A percentile compares a stretch with the other conserved stretches of the same genome.
Conservation (phyloP, 1,139 yeast genomes). For the Pneumocystis murina region DNA sequence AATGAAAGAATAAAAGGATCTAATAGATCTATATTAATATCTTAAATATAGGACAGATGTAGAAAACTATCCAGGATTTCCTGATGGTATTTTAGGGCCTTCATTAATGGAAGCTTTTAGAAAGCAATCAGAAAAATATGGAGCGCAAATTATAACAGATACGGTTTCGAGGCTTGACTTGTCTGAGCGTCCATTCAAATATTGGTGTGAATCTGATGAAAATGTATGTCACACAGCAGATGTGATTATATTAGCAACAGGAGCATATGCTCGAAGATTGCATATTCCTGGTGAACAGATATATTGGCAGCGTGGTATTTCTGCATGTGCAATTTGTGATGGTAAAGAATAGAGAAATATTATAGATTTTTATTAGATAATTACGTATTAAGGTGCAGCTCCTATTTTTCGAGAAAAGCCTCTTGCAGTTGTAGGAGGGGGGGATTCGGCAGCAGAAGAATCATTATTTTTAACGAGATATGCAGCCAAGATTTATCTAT, state of each 20-base stretch:
- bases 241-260: constrained; percentile 84
- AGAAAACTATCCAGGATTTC: constrained; percentile 97
- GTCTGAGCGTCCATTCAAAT: constrained; percentile 74
- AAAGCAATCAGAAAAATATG: constrained; percentile 69
- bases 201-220: constrained; percentile 81
- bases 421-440: constrained; percentile 93
- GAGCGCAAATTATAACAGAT: constrained; percentile 86
- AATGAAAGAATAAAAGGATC: constrained; percentile 19
- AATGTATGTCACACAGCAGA: constrained; percentile 65
- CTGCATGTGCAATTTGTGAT: constrained; percentile 98
- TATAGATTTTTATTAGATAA: neutral
- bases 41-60: constrained; percentile 27
- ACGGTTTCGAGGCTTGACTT: constrained; percentile 84
- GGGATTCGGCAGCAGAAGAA: constrained; percentile 98
- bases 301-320: constrained; percentile 97
- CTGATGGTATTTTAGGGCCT: constrained; percentile 77
- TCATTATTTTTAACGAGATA: constrained; percentile 91
- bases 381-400: constrained; percentile 26
- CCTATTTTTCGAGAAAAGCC: constrained; percentile 97
- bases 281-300: constrained; percentile 87
- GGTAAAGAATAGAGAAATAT: constrained; percentile 49
- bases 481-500: constrained; percentile 81
- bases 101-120: constrained; percentile 88
- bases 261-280: constrained; percentile 93
- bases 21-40: neutral